A percentile compares a stretch with the other conserved stretches of the same genome.
Conservation (phyloP, 1,284 basidiomycete genomes). For the Amylostereum chailletii region DNA sequence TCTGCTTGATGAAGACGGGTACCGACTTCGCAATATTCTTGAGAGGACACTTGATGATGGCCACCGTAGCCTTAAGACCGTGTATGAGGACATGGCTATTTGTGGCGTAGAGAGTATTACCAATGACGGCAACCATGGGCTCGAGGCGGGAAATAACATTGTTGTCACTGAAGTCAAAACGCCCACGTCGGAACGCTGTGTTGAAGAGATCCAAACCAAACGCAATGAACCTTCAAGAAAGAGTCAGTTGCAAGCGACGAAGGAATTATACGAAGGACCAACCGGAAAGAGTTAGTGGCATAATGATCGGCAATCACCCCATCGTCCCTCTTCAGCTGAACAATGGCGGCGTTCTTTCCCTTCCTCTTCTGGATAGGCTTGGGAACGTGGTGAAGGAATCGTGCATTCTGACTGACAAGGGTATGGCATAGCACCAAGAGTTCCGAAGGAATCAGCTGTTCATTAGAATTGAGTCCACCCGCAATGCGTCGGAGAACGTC, state of each 20-base stretch:
- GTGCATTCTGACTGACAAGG: conserved; percentile 85
- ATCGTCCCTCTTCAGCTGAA: conserved; percentile 70
- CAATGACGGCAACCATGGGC: conserved; percentile 81
- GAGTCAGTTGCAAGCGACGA: conserved; percentile 2
- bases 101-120: conserved; percentile 88
- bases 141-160: conserved; percentile 74
- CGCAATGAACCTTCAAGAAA: conserved; percentile 68
- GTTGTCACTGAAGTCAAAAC: conserved; percentile 78
- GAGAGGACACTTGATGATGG: conserved; percentile 81
- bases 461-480: conserved; percentile 80
- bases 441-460: conserved; percentile 61
- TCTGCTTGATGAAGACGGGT: conserved; percentile 82
- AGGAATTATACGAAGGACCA: conserved; percentile 13
- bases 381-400: conserved; percentile 60
- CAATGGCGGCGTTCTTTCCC: conserved; percentile 46
- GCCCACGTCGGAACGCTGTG: conserved; percentile 78
- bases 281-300: conserved; percentile 80
- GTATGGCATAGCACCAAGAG: conserved; percentile 84
- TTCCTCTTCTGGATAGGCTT: conserved; percentile 33
- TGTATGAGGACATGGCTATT: conserved; percentile 74
- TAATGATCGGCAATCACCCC: conserved; percentile 61
- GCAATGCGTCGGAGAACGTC: conserved; percentile 83
- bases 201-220: conserved; percentile 92
- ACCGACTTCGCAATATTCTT: conserved; percentile 71
- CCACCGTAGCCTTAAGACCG: conserved; percentile 76